Base-by-base conservation (phyloP, 257 asterid genomes). In the Anisodus acutangulus region DNA sequence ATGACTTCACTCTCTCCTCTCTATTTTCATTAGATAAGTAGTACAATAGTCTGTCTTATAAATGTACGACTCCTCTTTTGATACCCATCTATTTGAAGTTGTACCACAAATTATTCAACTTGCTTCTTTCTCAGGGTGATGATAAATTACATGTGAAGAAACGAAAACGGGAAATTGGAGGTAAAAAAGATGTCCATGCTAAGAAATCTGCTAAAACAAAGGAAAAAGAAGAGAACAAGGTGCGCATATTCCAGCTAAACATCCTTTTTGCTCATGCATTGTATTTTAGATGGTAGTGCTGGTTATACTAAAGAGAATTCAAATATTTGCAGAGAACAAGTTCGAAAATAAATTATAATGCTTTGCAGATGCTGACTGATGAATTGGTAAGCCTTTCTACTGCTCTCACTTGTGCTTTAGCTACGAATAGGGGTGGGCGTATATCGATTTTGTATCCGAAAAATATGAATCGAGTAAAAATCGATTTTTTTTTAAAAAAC, bases 311-410 rank as follows among this genome's bases (percentile, higher is more conserved):
- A 78, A 78, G 53, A 78, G 2, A 35, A 78, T 80, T 78, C 79
- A 82, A 68, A 59, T 80, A 71, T 84, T 64, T 66, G 43, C 91
- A 92, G 95, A 86, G 64, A 78, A 85, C 39, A 84, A 91, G 92
- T 84, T 85, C 93, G 3, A 92, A 78, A 88, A 86, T 92, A 58
- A 90, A 92, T 82, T 91, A 88, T 68, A 92, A 88, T 64, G 94
- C 90, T 78, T 71, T 92, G 83, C 84, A 82, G 82, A 63, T 69
- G 49, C 86, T 91, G 15, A n/a, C 58, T 19, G 88, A 86, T 80
- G 91, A 92, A 76, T 64, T 80, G 90, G 94, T 92, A 82, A 72
- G 83, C 51, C 43, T 60, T 87, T 78, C 81, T 78, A 13, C 43
- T 69, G 64, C 59, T 11, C 78, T 17, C 57, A 45, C 67, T 64